phyloP scores from a whole-genome alignment of 805 yeast genomes.

The Lachancea sp. region DNA sequence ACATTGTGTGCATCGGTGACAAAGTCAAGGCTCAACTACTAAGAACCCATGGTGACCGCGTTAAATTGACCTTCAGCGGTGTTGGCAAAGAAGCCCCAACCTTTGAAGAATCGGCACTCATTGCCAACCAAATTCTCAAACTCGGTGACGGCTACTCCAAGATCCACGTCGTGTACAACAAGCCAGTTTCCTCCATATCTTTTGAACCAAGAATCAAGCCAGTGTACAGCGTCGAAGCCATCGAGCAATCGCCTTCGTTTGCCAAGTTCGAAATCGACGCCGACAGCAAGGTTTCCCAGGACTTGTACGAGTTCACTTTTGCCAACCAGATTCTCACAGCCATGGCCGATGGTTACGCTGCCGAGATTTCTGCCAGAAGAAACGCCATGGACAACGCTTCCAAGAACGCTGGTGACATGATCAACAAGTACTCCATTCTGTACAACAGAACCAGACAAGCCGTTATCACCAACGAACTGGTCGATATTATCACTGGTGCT shows the following conservation, averaged over 20 bases:
- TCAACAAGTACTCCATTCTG: conserved; percentile 88
- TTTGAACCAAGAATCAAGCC: conserved; percentile 75
- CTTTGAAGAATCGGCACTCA: conserved; percentile 80
- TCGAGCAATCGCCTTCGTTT: conserved; percentile 80
- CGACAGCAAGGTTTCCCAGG: conserved; percentile 59
- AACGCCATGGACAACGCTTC: conserved; percentile 99
- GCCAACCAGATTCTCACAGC: conserved; percentile 88
- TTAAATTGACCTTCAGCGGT: conserved; percentile 78
- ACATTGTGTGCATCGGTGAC: conserved; percentile 88
- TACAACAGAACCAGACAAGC: conserved; percentile 99
- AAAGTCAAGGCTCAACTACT: conserved; percentile 82
- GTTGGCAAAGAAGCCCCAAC: conserved; percentile 97
- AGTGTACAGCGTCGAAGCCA: conserved; percentile 61
- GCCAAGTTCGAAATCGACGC: conserved; percentile 75
- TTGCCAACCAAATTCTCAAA: conserved; percentile 74
- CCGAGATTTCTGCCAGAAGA: conserved; percentile 97
- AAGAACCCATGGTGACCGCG: conserved; percentile 67
- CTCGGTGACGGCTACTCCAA: conserved; percentile 51
- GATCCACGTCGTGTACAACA: conserved; percentile 80
- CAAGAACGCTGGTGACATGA: conserved; percentile 99
- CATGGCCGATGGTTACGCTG: conserved; percentile 96
- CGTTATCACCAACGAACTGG: conserved; percentile 97
- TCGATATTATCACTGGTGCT: conserved; percentile 99
- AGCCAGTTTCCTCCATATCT: conserved; percentile 79
- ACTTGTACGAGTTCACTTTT: conserved; percentile 77